Conservation (phyloP, 495 filamentous ascomycete species). For the Rusavskia elegans region DNA sequence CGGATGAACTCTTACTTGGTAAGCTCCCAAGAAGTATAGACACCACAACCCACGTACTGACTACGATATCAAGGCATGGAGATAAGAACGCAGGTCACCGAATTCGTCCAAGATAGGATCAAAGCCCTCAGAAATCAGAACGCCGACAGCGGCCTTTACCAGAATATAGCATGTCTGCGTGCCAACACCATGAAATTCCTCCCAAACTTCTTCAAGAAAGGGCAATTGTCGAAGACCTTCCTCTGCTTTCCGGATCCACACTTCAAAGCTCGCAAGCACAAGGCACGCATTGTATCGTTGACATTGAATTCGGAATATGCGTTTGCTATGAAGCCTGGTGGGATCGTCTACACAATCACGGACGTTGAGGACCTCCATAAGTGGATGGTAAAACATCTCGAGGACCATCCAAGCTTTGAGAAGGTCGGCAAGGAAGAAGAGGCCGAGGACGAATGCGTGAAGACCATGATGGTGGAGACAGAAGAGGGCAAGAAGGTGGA, state of each 20-base stretch:
- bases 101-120: conserved; percentile 78
- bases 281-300: conserved; percentile 81
- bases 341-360: conserved; percentile 86
- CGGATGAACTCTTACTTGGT: conserved; percentile 71
- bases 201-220: conserved; percentile 74
- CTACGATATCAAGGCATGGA: conserved; percentile 44
- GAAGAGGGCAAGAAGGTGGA: conserved; percentile 97
- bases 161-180: conserved; percentile 73
- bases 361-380: conserved; percentile 87
- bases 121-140: conserved; percentile 55
- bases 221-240: conserved; percentile 74
- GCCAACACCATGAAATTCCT: conserved; percentile 98
- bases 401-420: conserved; percentile 51
- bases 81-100: conserved; percentile 74
- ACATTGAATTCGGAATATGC: conserved; percentile 87
- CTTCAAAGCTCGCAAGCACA: conserved; percentile 95
- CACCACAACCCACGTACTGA: not conserved
- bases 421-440: conserved; percentile 25
- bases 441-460: conserved; percentile 11
- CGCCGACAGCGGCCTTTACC: conserved; percentile 37
- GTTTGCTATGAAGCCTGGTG: conserved; percentile 67
- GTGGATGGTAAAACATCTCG: conserved; percentile 84
- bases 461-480: conserved; percentile 64
- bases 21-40: conserved; percentile 10
- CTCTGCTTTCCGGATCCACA: conserved; percentile 98